A percentile compares a stretch with the other conserved stretches of the same genome.
These are phyloP conservation scores for Podaxis sp. DNA, from an alignment of 768 basidiomycete species.

Conservation along the genomic window DNA sequence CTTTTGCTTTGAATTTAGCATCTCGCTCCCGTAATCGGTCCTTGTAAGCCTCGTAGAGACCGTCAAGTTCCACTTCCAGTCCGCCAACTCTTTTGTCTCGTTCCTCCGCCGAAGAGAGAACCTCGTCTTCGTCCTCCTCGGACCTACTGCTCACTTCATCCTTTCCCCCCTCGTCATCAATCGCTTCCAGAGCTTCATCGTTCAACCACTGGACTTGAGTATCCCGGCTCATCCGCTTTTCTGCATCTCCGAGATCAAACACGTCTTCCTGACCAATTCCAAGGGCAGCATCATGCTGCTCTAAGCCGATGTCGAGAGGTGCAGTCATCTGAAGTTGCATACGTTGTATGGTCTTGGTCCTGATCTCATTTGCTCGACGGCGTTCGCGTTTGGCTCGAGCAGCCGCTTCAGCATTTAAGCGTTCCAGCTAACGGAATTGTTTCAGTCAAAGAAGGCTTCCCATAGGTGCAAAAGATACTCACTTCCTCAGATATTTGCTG, in stretches of 20 bases:
- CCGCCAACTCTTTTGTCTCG: conserved; percentile 53
- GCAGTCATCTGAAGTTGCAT: conserved; percentile 98
- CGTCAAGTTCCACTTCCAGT: conserved; percentile 88
- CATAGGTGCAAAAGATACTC: conserved; percentile 3
- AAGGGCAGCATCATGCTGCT: conserved; percentile 75
- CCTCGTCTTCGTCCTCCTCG: conserved; percentile 28
- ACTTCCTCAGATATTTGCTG: conserved; percentile 90
- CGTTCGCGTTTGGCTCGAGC: conserved; percentile 78
- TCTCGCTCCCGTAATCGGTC: conserved; percentile 80
- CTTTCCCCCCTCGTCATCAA: conserved; percentile 40
- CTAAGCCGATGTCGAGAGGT: conserved; percentile 93
- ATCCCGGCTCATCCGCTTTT: conserved; percentile 39
- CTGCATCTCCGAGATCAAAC: conserved; percentile 77
- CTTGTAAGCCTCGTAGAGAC: conserved; percentile 85
- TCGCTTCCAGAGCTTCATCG: conserved; percentile 42
- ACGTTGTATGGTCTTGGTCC: conserved; percentile 83
- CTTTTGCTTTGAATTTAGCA: conserved; percentile 82
- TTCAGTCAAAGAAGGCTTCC: conserved; percentile 10
- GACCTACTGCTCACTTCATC: conserved; percentile 1
- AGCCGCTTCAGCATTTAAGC: conserved; percentile 73
- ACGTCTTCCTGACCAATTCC: conserved; percentile 80
- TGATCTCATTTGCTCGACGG: conserved; percentile 85
- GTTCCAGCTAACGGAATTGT: conserved; percentile 63
- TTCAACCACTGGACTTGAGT: conserved; percentile 37
- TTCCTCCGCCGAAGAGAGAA: conserved; percentile 69